phyloP scores from a whole-genome alignment of 2,329 filamentous ascomycete species.

The Triangularia setosa region DNA sequence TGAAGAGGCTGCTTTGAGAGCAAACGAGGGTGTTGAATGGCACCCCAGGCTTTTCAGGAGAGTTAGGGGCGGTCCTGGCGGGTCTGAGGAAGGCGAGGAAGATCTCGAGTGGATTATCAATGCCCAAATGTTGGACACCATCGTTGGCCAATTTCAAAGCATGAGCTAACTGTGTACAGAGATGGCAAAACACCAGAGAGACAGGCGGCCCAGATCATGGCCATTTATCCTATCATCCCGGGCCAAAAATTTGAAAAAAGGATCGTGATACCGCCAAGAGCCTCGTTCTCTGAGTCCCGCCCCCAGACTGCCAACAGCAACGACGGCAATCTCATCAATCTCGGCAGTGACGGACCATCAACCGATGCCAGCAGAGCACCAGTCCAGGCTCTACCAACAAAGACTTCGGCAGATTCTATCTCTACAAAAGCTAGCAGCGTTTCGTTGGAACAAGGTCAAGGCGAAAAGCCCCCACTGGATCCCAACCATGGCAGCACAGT shows the following conservation, averaged over 20 bases:
- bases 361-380: background rate
- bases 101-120: conserved; percentile 94
- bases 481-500: conserved; percentile 27
- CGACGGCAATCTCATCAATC: conserved; percentile 47
- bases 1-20: conserved; percentile 77
- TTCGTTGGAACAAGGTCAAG: background rate
- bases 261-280: conserved; percentile 53
- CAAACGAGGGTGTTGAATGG: conserved; percentile 80
- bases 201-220: conserved; percentile 76
- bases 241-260: conserved; percentile 62
- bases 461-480: conserved; percentile 19
- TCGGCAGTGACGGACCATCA: conserved; percentile 47
- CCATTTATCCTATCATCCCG: conserved; percentile 78
- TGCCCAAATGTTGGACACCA: conserved; percentile 65
- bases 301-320: conserved; percentile 21
- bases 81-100: conserved; percentile 75
- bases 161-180: conserved; percentile 34
- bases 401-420: background rate
- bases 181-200: conserved; percentile 63
- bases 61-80: conserved; percentile 67
- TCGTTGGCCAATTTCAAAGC: background rate
- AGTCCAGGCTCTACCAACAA: background rate
- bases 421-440: background rate
- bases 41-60: conserved; percentile 77
- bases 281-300: conserved; percentile 24